These are phyloP conservation scores for Cylindrotheca fusiformis DNA, from an alignment of 108 stramenopile genomes.

Conservation along the genomic window DNA sequence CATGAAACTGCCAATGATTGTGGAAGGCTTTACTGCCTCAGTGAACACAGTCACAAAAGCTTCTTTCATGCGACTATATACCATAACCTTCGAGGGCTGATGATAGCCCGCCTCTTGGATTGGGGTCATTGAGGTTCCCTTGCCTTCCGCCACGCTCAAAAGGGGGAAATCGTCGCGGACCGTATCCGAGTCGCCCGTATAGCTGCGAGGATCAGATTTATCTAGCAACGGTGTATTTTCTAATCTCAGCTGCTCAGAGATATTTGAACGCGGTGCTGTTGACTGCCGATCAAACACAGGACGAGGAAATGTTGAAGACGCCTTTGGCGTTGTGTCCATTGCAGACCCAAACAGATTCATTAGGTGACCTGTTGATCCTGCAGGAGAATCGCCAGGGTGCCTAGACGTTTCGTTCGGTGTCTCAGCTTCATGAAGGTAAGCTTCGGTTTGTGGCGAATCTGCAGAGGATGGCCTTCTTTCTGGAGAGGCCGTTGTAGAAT, in stretches of 20 bases:
- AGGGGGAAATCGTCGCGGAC: neutral
- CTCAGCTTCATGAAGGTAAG: neutral
- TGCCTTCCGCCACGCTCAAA: too few relatives aligned
- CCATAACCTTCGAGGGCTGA: too few relatives aligned
- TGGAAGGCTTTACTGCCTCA: neutral
- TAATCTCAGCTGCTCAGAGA: neutral
- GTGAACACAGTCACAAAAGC: too few relatives aligned
- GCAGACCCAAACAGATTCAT: conserved; percentile 25
- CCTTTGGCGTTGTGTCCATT: neutral
- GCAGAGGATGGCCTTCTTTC: neutral
- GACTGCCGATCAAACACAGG: conserved; percentile 1
- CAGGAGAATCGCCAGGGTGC: conserved; percentile 13
- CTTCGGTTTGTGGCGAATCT: neutral
- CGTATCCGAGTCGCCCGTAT: neutral
- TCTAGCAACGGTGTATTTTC: conserved; percentile 3
- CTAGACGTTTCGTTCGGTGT: neutral
- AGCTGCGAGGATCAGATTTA: neutral
- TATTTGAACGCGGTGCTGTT: neutral
- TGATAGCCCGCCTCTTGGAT: too few relatives aligned
- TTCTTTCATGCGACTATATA: too few relatives aligned
- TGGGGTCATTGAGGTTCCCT: too few relatives aligned
- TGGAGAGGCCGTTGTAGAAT: neutral
- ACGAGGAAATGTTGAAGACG: neutral
- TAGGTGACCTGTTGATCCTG: conserved; percentile 18
- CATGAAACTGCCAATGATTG: conserved; percentile 19